Evolutionary conservation across 208 protist species (phyloP).

Genomic region (Leishmania gerbilli): DNA sequence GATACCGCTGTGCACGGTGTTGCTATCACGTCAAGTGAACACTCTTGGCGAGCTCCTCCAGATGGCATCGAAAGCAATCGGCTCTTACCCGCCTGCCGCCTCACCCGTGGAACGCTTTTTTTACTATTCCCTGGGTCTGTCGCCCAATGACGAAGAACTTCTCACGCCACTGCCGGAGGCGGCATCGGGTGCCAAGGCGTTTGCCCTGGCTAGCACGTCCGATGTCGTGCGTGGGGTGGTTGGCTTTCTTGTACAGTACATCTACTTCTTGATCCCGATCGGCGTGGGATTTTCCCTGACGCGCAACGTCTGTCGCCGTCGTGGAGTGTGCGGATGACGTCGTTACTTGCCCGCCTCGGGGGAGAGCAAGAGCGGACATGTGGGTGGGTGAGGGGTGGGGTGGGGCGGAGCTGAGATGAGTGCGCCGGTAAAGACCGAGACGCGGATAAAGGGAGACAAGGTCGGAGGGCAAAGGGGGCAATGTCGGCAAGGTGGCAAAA

Average conservation of each 20-base stretch:
- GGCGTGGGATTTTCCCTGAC: conserved; percentile 4
- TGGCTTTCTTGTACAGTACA: conserved; percentile 17
- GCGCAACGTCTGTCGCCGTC: conserved; percentile 15
- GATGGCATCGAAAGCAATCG: neutral
- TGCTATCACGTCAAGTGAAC: conserved; percentile 12
- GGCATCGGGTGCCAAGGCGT: neutral
- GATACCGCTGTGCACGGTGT: conserved; percentile 8
- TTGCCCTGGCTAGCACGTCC: no score
- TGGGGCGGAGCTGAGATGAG: neutral
- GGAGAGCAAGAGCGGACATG: neutral
- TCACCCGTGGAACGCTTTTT: conserved; percentile 19
- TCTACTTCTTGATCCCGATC: conserved; percentile 17
- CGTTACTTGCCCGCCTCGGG: neutral
- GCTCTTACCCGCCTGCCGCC: neutral
- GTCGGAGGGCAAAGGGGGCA: neutral
- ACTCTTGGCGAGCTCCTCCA: conserved; percentile 7
- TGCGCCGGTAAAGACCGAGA: neutral
- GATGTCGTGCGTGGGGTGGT: neutral
- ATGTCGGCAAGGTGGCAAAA: neutral
- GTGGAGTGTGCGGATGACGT: neutral
- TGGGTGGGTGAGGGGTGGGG: neutral
- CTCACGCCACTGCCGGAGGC: neutral
- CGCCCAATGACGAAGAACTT: conserved; percentile 8
- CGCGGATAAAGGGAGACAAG: neutral
- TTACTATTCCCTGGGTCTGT: conserved; percentile 11